phyloP scores from a whole-genome alignment of 805 yeast genomes.

The Cephaloascus fragrans region DNA sequence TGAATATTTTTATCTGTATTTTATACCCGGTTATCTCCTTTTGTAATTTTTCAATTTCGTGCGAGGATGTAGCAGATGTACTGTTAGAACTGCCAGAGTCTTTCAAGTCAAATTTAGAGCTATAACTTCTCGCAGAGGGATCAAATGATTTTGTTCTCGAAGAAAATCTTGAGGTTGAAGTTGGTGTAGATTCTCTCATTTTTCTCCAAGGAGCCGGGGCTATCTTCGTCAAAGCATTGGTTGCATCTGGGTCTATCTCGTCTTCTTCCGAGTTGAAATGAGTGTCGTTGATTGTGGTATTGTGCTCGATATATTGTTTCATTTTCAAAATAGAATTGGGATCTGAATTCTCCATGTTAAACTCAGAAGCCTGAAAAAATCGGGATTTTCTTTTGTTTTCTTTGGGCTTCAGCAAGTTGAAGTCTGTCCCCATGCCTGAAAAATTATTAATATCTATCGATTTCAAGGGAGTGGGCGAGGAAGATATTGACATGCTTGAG shows the following conservation, averaged over 20 bases:
- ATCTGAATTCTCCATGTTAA: not conserved
- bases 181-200: not conserved
- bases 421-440: too few relatives aligned
- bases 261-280: not conserved
- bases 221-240: not conserved
- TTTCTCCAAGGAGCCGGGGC: not conserved
- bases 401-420: too few relatives aligned
- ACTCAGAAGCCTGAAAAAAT: not conserved
- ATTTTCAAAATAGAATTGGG: not conserved
- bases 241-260: not conserved
- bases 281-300: not conserved
- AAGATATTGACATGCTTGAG: too few relatives aligned
- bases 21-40: conserved; percentile 22
- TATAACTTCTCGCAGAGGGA: not conserved
- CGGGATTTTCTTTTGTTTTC: not conserved
- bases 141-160: not conserved
- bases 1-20: conserved; percentile 27
- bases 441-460: not conserved
- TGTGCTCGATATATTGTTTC: not conserved
- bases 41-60: not conserved
- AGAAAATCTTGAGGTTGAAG: not conserved
- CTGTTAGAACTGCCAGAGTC: not conserved
- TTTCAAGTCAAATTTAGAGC: not conserved
- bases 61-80: conserved; percentile 7
- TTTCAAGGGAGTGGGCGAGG: not conserved